Percentiles rank a stretch among this genome's conserved stretches.
phyloP scores from a whole-genome alignment of 345 rosid genomes.

The Syzygium jambos region DNA sequence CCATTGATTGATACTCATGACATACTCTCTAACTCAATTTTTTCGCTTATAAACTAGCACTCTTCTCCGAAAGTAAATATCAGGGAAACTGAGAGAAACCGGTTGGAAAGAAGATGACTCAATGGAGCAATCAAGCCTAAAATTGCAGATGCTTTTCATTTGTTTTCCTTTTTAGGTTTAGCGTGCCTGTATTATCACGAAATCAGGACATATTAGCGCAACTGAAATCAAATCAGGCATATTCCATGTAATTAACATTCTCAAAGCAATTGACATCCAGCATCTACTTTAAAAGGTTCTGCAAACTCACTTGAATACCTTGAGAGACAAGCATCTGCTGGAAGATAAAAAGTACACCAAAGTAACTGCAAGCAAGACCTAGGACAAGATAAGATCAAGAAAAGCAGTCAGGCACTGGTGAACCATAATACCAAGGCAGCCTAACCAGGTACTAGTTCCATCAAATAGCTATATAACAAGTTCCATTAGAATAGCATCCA shows the following conservation, averaged over 20 bases:
- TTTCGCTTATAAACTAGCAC: not conserved
- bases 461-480: not conserved
- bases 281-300: slow-evolving; percentile 22
- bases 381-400: slow-evolving; percentile 13
- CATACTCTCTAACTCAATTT: not conserved
- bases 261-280: not conserved
- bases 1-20: not conserved
- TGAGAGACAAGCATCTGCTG: slow-evolving; percentile 59
- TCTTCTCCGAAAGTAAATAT: not conserved
- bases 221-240: not conserved
- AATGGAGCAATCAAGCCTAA: not conserved
- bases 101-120: not conserved
- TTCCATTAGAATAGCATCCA: not conserved
- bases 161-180: not conserved
- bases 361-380: slow-evolving; percentile 94
- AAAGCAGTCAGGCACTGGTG: slow-evolving; percentile 7
- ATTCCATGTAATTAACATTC: not conserved
- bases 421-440: not conserved
- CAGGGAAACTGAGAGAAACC: not conserved
- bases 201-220: not conserved
- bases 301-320: slow-evolving; percentile 94
- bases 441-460: not conserved
- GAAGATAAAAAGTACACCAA: slow-evolving; percentile 74
- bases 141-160: not conserved
- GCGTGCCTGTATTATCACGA: not conserved